phyloP scores from a whole-genome alignment of 495 filamentous ascomycete genomes.

The Penicillium robsamsonii region DNA sequence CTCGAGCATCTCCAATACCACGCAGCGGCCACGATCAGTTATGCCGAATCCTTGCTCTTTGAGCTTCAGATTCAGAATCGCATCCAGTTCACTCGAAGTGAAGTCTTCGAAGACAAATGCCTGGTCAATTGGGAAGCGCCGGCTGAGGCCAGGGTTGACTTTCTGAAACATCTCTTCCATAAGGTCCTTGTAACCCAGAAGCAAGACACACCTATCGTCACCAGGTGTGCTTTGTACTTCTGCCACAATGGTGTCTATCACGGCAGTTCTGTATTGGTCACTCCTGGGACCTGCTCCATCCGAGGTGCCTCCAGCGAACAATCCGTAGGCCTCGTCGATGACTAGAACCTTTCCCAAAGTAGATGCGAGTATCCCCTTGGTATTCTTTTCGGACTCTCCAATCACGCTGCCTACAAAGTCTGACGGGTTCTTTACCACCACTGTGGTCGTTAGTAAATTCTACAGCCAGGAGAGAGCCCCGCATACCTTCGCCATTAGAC shows the following conservation, averaged over 20 bases:
- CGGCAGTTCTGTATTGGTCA: slow-evolving; percentile 62
- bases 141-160: slow-evolving; percentile 69
- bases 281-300: slow-evolving; percentile 18
- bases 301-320: slow-evolving; percentile 35
- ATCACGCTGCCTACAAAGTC: slow-evolving; percentile 67
- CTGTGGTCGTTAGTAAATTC: slow-evolving; percentile 26
- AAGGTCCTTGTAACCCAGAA: slow-evolving; percentile 75
- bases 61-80: slow-evolving; percentile 56
- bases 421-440: slow-evolving; percentile 67
- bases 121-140: slow-evolving; percentile 63
- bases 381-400: slow-evolving; percentile 67
- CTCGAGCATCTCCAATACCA: slow-evolving; percentile 41
- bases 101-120: slow-evolving; percentile 76
- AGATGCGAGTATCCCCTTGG: slow-evolving; percentile 65
- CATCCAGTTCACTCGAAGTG: slow-evolving; percentile 51
- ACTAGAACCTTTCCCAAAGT: slow-evolving; percentile 71
- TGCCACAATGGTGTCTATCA: slow-evolving; percentile 78
- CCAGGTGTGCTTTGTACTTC: slow-evolving; percentile 75
- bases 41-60: slow-evolving; percentile 43
- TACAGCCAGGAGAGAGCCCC: background rate
- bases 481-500: slow-evolving; percentile 60
- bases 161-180: slow-evolving; percentile 79
- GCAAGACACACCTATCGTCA: slow-evolving; percentile 74
- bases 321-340: slow-evolving; percentile 72
- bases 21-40: slow-evolving; percentile 38